Base-by-base conservation (phyloP, 2,329 filamentous ascomycete species). In the Scleromitrula shiraiana region DNA sequence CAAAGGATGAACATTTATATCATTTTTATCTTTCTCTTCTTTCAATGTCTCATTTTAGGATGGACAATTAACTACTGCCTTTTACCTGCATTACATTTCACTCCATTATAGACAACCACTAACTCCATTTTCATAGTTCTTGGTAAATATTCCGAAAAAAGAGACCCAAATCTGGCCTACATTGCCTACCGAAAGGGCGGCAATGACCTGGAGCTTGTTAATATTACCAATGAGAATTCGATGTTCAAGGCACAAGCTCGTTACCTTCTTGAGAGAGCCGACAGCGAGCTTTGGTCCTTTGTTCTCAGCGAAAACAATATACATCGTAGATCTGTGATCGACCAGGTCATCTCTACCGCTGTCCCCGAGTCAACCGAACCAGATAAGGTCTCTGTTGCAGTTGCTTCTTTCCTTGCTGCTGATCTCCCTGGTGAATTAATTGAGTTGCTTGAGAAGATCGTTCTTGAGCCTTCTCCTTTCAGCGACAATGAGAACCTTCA, bases 161-260 rank as follows among this genome's bases (percentile, higher is more conserved):
- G 93, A 27, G 93, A 98, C 62, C 93, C 93, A 54, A 95, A 95
- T 65, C 74, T 98, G 35, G 91, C 53, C 88, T 95, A 86, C 69
- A 95, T 97, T 64, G 87, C 89, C 53, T 98, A 96, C 68, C 79
- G 83, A 60, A 98, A 98, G 75, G 93, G 93, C 17, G 88, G 96
- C 69, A 98, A 98, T 57, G 93, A 98, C 62, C 71, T 98, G 26
- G 94, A 98, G 70, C 78, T 98, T 49, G 91, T 98, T 69, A 93
- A 86, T 67, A 91, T 98, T 63, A 97, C 93, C 63, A 98, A 97
- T 61, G 94, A 98, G 70, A 98, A 98, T 71, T 83, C 88, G n/a
- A 98, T 98, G 93, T 98, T 95, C 77, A 85, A 90, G 61, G 87
- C 87, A n/a, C 93, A 98, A 68, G 91, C 90, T 50, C 85, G 93